Percentiles rank a stretch among this genome's conserved stretches.
Conservation (phyloP, 2,329 filamentous ascomycete genomes). For the Coniochaeta sp. region DNA sequence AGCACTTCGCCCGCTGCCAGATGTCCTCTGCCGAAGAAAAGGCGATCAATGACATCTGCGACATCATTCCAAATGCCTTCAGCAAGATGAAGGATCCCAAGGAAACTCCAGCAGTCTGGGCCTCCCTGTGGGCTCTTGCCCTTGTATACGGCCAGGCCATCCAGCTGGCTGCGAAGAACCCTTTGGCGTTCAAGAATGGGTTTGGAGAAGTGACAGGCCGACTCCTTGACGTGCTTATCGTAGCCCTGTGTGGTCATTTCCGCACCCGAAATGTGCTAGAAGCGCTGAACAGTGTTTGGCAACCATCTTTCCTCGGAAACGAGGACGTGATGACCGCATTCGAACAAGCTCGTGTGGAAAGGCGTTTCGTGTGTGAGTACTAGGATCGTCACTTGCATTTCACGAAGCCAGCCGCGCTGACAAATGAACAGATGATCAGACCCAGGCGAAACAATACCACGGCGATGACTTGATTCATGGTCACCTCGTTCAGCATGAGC, state of each 20-base stretch:
- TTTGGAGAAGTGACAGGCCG: neutral
- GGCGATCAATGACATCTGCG: neutral
- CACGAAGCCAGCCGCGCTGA: neutral
- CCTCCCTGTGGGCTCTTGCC: neutral
- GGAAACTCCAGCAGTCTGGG: neutral
- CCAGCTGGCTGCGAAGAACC: neutral
- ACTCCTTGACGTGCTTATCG: neutral
- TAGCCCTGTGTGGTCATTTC: neutral
- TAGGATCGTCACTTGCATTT: neutral
- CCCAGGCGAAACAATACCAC: neutral
- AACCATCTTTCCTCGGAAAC: neutral
- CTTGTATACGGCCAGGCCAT: neutral
- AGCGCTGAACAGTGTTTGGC: neutral
- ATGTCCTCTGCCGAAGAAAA: neutral
- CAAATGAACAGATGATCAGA: neutral
- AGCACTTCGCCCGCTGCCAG: neutral
- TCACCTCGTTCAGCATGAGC: neutral
- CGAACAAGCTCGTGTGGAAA: neutral
- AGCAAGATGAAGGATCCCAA: neutral
- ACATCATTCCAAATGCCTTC: neutral
- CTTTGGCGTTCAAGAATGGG: neutral
- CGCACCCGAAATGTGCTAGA: neutral
- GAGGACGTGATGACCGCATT: neutral
- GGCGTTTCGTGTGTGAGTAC: neutral
- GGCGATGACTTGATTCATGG: neutral